Percentiles rank a stretch among this genome's conserved stretches.
Conservation (phyloP, 805 yeast species). For the Metschnikowia dekortorum region DNA sequence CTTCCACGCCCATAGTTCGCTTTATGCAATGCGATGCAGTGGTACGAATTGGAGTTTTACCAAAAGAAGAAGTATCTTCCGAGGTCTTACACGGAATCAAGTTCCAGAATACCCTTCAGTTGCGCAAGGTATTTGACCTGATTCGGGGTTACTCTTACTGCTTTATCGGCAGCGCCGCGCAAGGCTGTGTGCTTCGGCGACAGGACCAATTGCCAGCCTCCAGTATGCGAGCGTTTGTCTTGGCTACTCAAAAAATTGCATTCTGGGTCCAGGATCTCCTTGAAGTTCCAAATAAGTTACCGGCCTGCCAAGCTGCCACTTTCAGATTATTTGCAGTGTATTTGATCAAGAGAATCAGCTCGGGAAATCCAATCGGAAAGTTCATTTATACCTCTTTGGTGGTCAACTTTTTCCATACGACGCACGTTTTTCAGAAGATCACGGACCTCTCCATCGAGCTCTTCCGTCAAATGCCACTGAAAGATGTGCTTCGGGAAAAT, state of each 20-base stretch:
- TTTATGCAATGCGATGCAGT: neutral
- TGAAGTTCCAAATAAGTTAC: constrained; percentile 11
- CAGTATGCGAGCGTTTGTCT: constrained; percentile 23
- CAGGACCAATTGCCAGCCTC: constrained; percentile 33
- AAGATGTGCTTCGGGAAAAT: neutral
- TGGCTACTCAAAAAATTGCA: constrained; percentile 33
- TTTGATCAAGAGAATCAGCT: constrained; percentile 25
- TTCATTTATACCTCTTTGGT: constrained; percentile 30
- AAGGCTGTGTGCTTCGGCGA: constrained; percentile 45
- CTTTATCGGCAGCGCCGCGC: constrained; percentile 26
- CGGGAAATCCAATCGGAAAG: constrained; percentile 21
- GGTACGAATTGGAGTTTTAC: neutral
- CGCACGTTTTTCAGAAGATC: constrained; percentile 4
- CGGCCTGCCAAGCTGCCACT: constrained; percentile 18
- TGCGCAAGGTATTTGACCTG: constrained; percentile 28
- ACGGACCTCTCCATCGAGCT: neutral
- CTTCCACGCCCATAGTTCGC: neutral
- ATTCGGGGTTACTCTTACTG: constrained; percentile 1
- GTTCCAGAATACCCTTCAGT: constrained; percentile 56
- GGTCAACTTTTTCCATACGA: constrained; percentile 45
- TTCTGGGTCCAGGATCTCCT: constrained; percentile 25
- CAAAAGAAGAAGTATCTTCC: neutral
- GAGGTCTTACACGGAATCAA: constrained; percentile 43
- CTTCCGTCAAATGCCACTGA: constrained; percentile 5
- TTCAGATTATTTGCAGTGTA: constrained; percentile 34